Conservation (phyloP, 1,284 basidiomycete genomes). For the Sanghuangporus sanghuang region DNA sequence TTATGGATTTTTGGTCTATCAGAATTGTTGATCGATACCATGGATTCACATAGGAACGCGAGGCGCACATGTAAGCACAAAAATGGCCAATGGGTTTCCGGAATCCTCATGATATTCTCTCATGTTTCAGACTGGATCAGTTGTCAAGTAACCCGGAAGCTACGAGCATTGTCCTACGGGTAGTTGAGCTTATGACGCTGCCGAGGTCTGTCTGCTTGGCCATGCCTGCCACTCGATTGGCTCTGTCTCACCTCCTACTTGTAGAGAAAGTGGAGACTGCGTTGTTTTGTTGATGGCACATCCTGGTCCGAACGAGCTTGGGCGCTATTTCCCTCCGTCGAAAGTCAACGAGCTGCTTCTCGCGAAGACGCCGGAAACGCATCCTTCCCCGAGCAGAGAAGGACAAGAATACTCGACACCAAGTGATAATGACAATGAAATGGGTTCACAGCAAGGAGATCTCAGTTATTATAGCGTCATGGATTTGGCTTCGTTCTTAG, state of each 20-base stretch:
- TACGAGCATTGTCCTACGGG: slow-evolving; percentile 45
- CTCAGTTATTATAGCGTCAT: slow-evolving; percentile 61
- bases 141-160: slow-evolving; percentile 47
- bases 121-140: slow-evolving; percentile 42
- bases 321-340: slow-evolving; percentile 59
- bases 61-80: slow-evolving; percentile 58
- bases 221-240: background rate
- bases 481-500: slow-evolving; percentile 69
- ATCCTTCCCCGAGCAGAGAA: slow-evolving; percentile 34
- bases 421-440: slow-evolving; percentile 39
- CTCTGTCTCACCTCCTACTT: no score
- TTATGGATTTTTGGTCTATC: background rate
- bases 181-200: slow-evolving; percentile 63
- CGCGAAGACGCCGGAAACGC: slow-evolving; percentile 43
- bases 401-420: slow-evolving; percentile 48
- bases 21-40: background rate
- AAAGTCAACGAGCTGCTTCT: slow-evolving; percentile 63
- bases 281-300: slow-evolving; percentile 60
- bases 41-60: slow-evolving; percentile 38
- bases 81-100: background rate
- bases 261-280: slow-evolving; percentile 49
- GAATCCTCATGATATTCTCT: background rate
- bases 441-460: slow-evolving; percentile 33
- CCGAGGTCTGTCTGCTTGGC: slow-evolving; percentile 29
- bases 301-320: slow-evolving; percentile 61